Evolutionary conservation across 2,329 filamentous ascomycete species (phyloP).

Genomic region (Fusarium sacchari): DNA sequence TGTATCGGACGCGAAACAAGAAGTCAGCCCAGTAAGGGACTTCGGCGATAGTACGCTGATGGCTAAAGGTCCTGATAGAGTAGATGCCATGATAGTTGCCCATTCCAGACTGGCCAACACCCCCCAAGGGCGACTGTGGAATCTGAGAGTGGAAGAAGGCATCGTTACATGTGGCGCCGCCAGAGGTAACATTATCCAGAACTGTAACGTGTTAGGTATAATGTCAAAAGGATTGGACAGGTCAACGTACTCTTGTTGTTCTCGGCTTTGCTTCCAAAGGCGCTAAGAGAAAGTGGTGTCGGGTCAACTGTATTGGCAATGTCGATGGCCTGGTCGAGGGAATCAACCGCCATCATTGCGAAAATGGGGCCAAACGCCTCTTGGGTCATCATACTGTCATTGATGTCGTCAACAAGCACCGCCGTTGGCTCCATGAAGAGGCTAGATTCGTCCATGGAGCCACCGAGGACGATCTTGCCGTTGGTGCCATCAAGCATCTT

Average conservation of each 20-base stretch:
- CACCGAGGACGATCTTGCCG: conserved; percentile 89
- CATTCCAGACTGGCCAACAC: conserved; percentile 59
- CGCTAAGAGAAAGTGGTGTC: conserved; percentile 85
- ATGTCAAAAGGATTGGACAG: neutral
- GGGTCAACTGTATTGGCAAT: conserved; percentile 83
- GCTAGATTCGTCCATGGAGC: conserved; percentile 80
- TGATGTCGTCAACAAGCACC: conserved; percentile 78
- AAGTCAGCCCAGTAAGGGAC: conserved; percentile 53
- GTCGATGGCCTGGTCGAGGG: conserved; percentile 85
- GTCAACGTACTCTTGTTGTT: conserved; percentile 72
- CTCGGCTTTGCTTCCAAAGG: conserved; percentile 85
- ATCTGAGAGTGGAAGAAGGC: conserved; percentile 56
- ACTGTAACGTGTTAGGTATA: conserved; percentile 48
- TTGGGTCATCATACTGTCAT: conserved; percentile 80
- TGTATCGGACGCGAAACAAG: conserved; percentile 74
- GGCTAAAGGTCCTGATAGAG: conserved; percentile 57
- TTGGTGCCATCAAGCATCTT: conserved; percentile 86
- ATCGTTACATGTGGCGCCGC: conserved; percentile 63
- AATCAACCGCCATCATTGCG: conserved; percentile 79
- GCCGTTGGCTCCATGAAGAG: conserved; percentile 92
- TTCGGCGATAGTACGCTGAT: conserved; percentile 51
- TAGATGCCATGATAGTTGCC: conserved; percentile 61
- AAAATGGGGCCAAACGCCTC: conserved; percentile 97
- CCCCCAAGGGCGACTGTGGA: conserved; percentile 58
- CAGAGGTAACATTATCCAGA: conserved; percentile 54